Base-by-base conservation (phyloP, 805 yeast genomes). In the Blastobotrys robertii region DNA sequence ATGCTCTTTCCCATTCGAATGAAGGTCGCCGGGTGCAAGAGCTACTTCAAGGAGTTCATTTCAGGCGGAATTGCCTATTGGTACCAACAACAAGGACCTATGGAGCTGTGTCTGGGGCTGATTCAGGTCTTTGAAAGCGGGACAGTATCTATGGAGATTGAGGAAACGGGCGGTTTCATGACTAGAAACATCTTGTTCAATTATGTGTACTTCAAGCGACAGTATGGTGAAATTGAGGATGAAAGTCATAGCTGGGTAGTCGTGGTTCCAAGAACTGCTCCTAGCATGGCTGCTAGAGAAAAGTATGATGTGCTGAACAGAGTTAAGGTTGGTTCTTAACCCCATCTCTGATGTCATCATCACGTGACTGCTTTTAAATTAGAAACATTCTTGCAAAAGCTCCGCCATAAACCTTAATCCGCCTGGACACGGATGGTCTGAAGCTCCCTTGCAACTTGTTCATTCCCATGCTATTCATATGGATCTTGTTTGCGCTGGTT, bases 101-200 rank as follows among this genome's bases (percentile, higher is more conserved):
- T 44, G 16, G 44, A 46, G 41, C 22, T 46, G 38, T 44, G 47
- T 28, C 28, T 46, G 2, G 50, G 52, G 11, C 29, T 37, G 8
- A 30, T 49, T 10, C 41, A 44, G 12, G 48, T 49, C 6, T 34
- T n/a, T 8, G 38, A 22, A 9, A 40, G 13, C n/a, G 35, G 32
- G 3, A 19, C 4, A 34, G 38, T 2, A 29, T 34, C 16, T 31
- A 41, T 57, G 44, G 56, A 54, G 5, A 64, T 69, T 46, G 61
- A 63, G 11, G 56, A 58, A 3, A 38, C 41, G 4, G 45, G 59
- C 54, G 34, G 38, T 57, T 33, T 45, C 28, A 35, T 42, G 32
- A 40, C 37, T 2, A 38, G 47, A n/a, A 31, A 37, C 5, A 40
- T 44, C 14, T n/a, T 37, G n/a, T 41, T 44, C 37, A 44, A 41